Evolutionary conservation across 1,284 basidiomycete genomes (phyloP), one percentile per base, ranked within the genome.

Genomic region (Pascua sp.): DNA sequence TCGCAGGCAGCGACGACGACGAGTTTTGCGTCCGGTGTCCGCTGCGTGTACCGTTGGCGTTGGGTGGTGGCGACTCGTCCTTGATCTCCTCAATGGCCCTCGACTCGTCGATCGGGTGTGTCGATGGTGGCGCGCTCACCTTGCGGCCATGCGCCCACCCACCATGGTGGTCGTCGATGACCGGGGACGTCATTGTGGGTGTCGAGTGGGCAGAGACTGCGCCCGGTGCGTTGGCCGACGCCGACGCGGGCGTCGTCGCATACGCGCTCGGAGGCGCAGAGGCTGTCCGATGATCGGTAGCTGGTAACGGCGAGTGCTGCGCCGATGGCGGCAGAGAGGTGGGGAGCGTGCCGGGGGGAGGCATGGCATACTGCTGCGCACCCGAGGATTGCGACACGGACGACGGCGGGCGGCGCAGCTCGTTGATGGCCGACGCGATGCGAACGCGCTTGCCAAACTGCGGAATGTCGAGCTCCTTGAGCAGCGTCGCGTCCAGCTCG

Each of bases 391-490:
- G 12, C 43, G 51, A 41, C 15, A 46, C 51, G n/a, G 51, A 43
- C 12, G 85, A 86, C 0, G 84, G 81, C 0, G 88, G 87, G 2
- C 85, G 83, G 32, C 86, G 85, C 2, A 98, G 84, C 64, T 98
- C 95, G 18, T 85, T 80, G 71, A 99, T 97, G n/a, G 90, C 92
- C 67, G 95, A 93, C 39, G 90, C 87, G 55, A 99, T 92, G 52
- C 92, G 86, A 72, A 91, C 84, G 15, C 95, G 90, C 74, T 96
- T 95, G 18, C 95, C 96, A 67, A 96, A 97, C 2, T 93, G 91
- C 61, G 84, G 80, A 62, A 98, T 91, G 48, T 95, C 96, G 59
- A 98, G 89, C 79, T 98, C 96, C 79, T 98, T 98, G 67, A 98
- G 86, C 16, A 96, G 82, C 67, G 88, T 89, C 50, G 88, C 86